Conservation (phyloP, 345 rosid genomes). For the Abelmoschus esculentus region DNA sequence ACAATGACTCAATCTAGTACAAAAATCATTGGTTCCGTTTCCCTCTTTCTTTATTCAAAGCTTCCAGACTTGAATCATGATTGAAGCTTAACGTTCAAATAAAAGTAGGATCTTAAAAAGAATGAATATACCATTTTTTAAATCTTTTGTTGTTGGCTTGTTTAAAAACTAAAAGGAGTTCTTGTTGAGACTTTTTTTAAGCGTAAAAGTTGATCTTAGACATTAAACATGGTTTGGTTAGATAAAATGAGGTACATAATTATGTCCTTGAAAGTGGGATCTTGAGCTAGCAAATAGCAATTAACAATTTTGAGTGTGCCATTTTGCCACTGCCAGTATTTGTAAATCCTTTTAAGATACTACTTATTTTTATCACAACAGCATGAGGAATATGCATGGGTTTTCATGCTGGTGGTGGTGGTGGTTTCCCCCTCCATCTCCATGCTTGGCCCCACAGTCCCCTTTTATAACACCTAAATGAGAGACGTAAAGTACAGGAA, state of each 20-base stretch:
- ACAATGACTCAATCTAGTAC: neutral
- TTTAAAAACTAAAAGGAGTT: neutral
- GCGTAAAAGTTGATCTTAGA: neutral
- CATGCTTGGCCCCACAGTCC: conserved; percentile 10
- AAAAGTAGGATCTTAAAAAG: neutral
- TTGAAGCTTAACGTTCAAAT: conserved; percentile 2
- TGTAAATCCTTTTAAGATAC: too few relatives aligned
- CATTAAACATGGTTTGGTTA: conserved; percentile 1
- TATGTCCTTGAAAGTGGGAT: neutral
- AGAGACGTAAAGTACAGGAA: neutral
- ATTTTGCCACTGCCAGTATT: neutral
- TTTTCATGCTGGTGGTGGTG: neutral
- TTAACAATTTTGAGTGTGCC: neutral
- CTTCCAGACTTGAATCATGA: neutral
- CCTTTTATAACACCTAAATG: neutral
- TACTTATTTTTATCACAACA: neutral
- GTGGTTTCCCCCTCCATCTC: neutral
- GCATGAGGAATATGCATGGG: conserved; percentile 1
- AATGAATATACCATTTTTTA: neutral
- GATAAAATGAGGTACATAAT: neutral
- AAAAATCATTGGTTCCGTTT: neutral
- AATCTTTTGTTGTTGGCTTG: neutral
- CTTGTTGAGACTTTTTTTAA: neutral
- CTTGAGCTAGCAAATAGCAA: neutral
- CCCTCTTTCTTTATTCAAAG: neutral